Evolutionary conservation across 345 rosid species (phyloP).

Genomic region (Populus deltoides): DNA sequence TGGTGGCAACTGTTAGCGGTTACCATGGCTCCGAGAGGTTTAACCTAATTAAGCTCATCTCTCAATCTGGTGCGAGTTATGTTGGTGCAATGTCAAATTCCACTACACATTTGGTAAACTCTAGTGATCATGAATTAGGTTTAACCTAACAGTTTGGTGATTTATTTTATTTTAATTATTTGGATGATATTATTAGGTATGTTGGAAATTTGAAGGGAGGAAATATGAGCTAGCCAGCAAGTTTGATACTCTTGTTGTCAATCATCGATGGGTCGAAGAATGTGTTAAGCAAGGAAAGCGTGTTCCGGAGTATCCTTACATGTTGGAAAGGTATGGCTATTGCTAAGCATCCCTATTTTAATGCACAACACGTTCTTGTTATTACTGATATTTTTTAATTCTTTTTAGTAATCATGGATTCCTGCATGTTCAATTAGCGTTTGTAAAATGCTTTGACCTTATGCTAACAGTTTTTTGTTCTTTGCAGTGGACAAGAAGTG

Average conservation of each 20-base stretch:
- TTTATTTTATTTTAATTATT: neutral
- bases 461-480: neutral
- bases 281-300: slow-evolving; percentile 60
- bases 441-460: neutral
- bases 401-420: neutral
- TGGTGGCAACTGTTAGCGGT: slow-evolving; percentile 89
- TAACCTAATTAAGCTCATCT: slow-evolving; percentile 76
- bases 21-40: slow-evolving; percentile 77
- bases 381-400: neutral
- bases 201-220: slow-evolving; percentile 76
- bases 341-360: no score
- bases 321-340: slow-evolving; percentile 46
- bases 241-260: slow-evolving; percentile 50
- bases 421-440: neutral
- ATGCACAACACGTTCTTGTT: neutral
- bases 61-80: slow-evolving; percentile 67
- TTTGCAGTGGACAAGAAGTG: slow-evolving; percentile 65
- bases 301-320: slow-evolving; percentile 61
- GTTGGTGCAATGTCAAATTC: slow-evolving; percentile 72
- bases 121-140: neutral
- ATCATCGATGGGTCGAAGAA: slow-evolving; percentile 86
- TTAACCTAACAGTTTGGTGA: neutral
- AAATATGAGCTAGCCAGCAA: slow-evolving; percentile 65
- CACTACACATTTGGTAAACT: slow-evolving; percentile 70
- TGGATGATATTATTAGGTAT: slow-evolving; percentile 40